Evolutionary conservation across 192 early-diverging fungal species (phyloP), one percentile per base, ranked within the genome.

Genomic region (Spizellomyces sp.): DNA sequence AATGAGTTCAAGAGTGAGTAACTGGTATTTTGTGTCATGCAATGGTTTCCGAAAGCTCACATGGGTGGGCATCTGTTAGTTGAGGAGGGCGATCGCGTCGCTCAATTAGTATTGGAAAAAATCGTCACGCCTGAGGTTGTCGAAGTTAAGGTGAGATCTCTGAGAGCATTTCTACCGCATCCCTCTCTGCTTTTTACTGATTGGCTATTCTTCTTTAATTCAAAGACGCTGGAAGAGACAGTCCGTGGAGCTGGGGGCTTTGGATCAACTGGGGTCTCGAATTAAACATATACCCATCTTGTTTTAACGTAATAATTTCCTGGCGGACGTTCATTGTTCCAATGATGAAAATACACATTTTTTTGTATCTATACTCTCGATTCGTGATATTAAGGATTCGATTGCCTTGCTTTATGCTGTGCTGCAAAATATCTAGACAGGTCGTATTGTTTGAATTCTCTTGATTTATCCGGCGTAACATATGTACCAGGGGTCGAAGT

Each of bases 31-130:
- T 0, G 3, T 36, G n/a, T 15, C 2, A 50, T 79, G 43, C 8
- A 17, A 14, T 41, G 45, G 10, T 58, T 36, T 58, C 0, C 9
- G 45, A 21, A 41, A 36, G n/a, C 21, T 45, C 15, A 44, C 42
- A 54, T 73, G 4, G 27, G 0, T 19, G 17, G 50, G 12, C 17
- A 54, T 55, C 15, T 43, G 36, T 14, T 71, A 81, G 88, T 99
- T 62, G 87, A 89, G 48, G 77, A 86, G 52, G 98, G 98, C 14
- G 96, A 99, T 76, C 88, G 98, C 36, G 88, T 99, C 77, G 98
- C 98, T 10, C 98, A 99, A 81, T 77, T 99, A 61, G 88, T 99
- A 44, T 79, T 99, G 9, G 98, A 98, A 77, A 79, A 84, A 56
- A 94, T 96, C 42, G 87, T 74, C 48, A 93, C 90, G 3, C 91